Conservation (phyloP, 2,329 filamentous ascomycete genomes). For the Anisogramma anomala region DNA sequence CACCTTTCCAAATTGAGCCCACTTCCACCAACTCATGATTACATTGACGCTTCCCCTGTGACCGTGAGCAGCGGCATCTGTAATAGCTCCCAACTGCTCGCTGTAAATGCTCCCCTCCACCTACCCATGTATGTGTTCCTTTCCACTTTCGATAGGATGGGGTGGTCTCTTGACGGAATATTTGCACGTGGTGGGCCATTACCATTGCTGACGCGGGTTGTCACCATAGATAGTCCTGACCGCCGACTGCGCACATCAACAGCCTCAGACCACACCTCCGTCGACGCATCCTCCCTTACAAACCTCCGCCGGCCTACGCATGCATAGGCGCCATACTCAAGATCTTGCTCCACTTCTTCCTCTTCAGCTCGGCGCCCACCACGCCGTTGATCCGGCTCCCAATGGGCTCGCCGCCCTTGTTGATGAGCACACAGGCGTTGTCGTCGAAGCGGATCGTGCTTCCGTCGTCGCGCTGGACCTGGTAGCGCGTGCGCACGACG, state of each 20-base stretch:
- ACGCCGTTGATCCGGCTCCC: constrained; percentile 86
- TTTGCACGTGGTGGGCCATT: too few relatives aligned
- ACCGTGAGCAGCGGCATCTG: too few relatives aligned
- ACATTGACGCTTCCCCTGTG: too few relatives aligned
- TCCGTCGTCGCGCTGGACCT: constrained; percentile 76
- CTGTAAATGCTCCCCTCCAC: too few relatives aligned
- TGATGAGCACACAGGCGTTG: constrained; percentile 94
- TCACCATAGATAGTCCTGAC: neutral
- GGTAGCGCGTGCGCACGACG: constrained; percentile 82
- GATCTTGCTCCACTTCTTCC: constrained; percentile 98
- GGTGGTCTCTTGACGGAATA: too few relatives aligned
- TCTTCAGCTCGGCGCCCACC: constrained; percentile 77
- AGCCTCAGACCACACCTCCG: constrained; percentile 1
- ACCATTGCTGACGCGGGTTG: too few relatives aligned
- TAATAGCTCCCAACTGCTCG: too few relatives aligned
- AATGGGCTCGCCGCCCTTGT: constrained; percentile 92
- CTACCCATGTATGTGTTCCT: too few relatives aligned
- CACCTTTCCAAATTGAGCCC: too few relatives aligned
- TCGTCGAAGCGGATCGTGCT: constrained; percentile 90
- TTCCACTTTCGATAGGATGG: too few relatives aligned
- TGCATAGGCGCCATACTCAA: constrained; percentile 77
- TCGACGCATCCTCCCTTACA: neutral
- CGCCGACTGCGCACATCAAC: neutral
- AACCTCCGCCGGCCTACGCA: constrained; percentile 27
- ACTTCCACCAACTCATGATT: too few relatives aligned